phyloP scores from a whole-genome alignment of 345 rosid species.

The sweet orange (Citrus sinensis) region DVS_A1.0 CM039163.1:50686501-50687000 shows the following conservation, averaged over 20 bases:
- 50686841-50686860: conserved; percentile 99
- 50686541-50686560: conserved; percentile 72
- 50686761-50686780: not conserved
- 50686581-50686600: not conserved
- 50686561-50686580: not conserved
- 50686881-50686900: conserved; percentile 70
- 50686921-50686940: conserved; percentile 83
- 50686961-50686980: not conserved
- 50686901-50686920: conserved; percentile 75
- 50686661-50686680: conserved; percentile 94
- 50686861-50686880: conserved; percentile 83
- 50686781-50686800: not conserved
- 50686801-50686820: not conserved
- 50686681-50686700: conserved; percentile 74
- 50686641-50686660: conserved; percentile 93
- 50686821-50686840: conserved; percentile 62
- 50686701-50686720: conserved; percentile 90
- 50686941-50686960: conserved; percentile 77
- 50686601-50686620: not conserved
- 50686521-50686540: conserved; percentile 77
- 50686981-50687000: not conserved
- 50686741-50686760: conserved; percentile 20
- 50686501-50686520: conserved; percentile 68
- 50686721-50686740: conserved; percentile 98
- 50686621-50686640: not conserved